Conservation (phyloP, 768 basidiomycete genomes). For the Sarcomyxa edulis region DNA sequence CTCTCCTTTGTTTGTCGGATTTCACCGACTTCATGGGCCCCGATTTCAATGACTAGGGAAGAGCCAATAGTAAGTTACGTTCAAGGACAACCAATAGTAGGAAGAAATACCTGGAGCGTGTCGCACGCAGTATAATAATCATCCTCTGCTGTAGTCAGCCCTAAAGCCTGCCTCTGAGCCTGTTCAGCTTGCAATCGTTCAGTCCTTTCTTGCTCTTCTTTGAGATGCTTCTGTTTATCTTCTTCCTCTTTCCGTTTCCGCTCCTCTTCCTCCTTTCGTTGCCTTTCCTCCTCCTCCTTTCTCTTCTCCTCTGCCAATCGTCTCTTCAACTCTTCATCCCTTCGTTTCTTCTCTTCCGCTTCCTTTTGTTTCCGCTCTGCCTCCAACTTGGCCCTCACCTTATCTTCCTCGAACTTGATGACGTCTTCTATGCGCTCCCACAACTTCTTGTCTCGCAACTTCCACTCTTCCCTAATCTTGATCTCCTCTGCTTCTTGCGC, state of each 20-base stretch:
- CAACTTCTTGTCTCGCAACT: constrained; percentile 45
- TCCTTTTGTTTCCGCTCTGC: constrained; percentile 49
- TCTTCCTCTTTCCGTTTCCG: constrained; percentile 36
- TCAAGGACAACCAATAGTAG: neutral
- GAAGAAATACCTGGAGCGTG: constrained; percentile 42
- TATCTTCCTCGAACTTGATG: constrained; percentile 62
- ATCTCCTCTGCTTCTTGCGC: constrained; percentile 42
- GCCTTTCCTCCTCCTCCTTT: constrained; percentile 44
- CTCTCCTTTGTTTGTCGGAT: constrained; percentile 42
- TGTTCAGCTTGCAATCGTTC: constrained; percentile 28
- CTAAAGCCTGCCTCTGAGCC: constrained; percentile 36
- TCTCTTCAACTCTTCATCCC: constrained; percentile 41
- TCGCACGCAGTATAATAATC: constrained; percentile 61
- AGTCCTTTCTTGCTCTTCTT: constrained; percentile 26
- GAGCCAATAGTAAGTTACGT: neutral
- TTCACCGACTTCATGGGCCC: constrained; percentile 65
- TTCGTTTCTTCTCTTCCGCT: constrained; percentile 40
- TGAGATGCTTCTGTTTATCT: constrained; percentile 29
- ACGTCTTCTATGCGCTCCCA: constrained; percentile 58
- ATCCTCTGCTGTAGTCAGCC: constrained; percentile 49
- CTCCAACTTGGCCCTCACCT: constrained; percentile 43
- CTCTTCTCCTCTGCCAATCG: constrained; percentile 35
- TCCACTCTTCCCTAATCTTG: constrained; percentile 38
- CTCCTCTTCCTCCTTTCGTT: constrained; percentile 34
- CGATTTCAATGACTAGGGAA: constrained; percentile 52